Percentiles rank a stretch among this genome's conserved stretches.
Conservation (phyloP, 1,139 yeast species). For the Candida dubliniensis region DNA sequence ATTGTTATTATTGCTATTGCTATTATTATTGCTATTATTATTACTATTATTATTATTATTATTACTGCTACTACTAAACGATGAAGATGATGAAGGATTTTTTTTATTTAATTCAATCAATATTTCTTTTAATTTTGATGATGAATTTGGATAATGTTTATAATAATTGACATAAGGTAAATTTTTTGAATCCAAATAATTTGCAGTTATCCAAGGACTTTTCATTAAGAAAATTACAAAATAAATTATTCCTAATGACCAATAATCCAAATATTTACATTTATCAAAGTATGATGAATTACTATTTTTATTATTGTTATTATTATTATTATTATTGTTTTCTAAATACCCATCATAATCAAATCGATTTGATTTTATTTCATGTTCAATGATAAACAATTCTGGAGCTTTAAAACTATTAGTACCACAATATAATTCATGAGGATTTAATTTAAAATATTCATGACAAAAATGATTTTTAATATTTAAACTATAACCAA, state of each 20-base stretch:
- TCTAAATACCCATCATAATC: constrained; percentile 7
- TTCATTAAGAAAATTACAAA: constrained; percentile 44
- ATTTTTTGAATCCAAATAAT: constrained; percentile 20
- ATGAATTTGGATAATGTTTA: constrained; percentile 22
- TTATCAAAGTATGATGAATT: constrained; percentile 9
- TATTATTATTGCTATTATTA: no score
- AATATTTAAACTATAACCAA: constrained; percentile 49
- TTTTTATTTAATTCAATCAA: constrained; percentile 27
- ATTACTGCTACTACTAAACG: no score
- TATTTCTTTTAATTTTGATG: constrained; percentile 18
- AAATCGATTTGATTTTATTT: constrained; percentile 10
- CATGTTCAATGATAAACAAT: constrained; percentile 33
- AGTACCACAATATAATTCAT: constrained; percentile 46
- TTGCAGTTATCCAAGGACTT: constrained; percentile 50
- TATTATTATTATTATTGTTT: background rate
- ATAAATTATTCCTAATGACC: constrained; percentile 55
- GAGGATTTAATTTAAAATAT: constrained; percentile 22
- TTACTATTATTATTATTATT: no score
- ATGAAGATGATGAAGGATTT: constrained; percentile 9
- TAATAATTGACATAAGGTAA: constrained; percentile 25
- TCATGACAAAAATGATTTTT: constrained; percentile 17
- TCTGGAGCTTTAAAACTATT: constrained; percentile 59
- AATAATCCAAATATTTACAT: constrained; percentile 36
- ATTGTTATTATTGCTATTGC: constrained; percentile 16
- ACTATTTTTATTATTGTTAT: background rate